These are phyloP conservation scores for Abrus precatorius DNA, from an alignment of 306 rosid species.

Conservation along the genomic window DNA sequence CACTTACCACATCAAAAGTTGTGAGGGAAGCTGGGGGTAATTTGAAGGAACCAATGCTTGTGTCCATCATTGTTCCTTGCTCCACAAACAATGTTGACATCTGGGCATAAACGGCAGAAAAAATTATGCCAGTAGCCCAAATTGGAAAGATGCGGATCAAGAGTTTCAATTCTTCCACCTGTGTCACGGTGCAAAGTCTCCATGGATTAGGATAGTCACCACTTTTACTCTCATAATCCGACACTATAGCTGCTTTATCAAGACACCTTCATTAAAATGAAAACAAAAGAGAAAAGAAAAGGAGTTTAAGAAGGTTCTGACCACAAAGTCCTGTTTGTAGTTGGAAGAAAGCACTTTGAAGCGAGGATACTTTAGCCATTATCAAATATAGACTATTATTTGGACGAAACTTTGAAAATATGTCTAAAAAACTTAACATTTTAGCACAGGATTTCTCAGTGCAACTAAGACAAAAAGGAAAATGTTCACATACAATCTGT, in stretches of 20 bases:
- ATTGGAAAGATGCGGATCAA: slow-evolving; percentile 88
- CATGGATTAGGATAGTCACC: slow-evolving; percentile 73
- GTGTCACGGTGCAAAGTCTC: slow-evolving; percentile 92
- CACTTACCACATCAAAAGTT: slow-evolving; percentile 72
- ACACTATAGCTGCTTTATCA: slow-evolving; percentile 83
- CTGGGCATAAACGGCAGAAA: slow-evolving; percentile 89
- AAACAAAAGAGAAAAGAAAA: neutral
- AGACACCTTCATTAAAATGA: slow-evolving; percentile 68
- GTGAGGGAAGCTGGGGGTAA: slow-evolving; percentile 93
- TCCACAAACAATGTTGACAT: slow-evolving; percentile 95
- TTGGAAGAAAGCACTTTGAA: slow-evolving; percentile 7
- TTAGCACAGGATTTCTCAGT: slow-evolving; percentile 27
- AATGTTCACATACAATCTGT: slow-evolving; percentile 9
- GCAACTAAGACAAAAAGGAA: neutral
- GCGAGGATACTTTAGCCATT: slow-evolving; percentile 11
- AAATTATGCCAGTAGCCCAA: slow-evolving; percentile 87
- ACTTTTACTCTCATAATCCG: slow-evolving; percentile 60
- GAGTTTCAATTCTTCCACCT: slow-evolving; percentile 91
- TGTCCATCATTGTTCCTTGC: slow-evolving; percentile 88
- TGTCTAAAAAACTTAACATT: neutral
- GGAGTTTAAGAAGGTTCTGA: slow-evolving; percentile 10
- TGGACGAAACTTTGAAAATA: neutral
- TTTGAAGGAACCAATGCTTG: slow-evolving; percentile 72
- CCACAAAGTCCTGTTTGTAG: neutral
- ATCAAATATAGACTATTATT: slow-evolving; percentile 4